phyloP scores from a whole-genome alignment of 192 early-diverging fungal genomes.

The Funneliformis geosporum region DNA sequence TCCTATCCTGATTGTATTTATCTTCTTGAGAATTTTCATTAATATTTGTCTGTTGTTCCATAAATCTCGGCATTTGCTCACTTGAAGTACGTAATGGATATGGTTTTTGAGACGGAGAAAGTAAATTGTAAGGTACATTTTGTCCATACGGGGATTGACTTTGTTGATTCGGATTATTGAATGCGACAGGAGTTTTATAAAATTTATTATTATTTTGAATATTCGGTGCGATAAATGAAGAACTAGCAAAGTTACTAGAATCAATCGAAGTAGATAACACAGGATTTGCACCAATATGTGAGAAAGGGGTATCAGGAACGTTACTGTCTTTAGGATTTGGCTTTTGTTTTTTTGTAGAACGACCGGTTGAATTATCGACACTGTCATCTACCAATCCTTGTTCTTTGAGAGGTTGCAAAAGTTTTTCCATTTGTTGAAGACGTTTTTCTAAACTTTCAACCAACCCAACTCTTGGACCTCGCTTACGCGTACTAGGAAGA shows the following conservation, averaged over 20 bases:
- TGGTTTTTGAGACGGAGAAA: not conserved
- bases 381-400: constrained; percentile 30
- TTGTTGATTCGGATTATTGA: not conserved
- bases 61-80: not conserved
- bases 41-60: not conserved
- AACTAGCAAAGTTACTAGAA: not conserved
- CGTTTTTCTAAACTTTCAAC: constrained; percentile 76
- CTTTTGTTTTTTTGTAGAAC: constrained; percentile 2
- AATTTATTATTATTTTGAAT: not conserved
- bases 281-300: too few relatives aligned
- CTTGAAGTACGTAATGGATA: not conserved
- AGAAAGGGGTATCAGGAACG: not conserved
- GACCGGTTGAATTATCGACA: constrained; percentile 8
- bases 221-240: not conserved
- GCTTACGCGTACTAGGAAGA: constrained; percentile 82
- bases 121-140: not conserved
- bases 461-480: constrained; percentile 82
- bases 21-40: not conserved
- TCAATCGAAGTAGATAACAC: not conserved
- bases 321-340: not conserved
- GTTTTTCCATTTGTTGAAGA: constrained; percentile 74
- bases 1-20: not conserved
- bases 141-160: not conserved
- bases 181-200: not conserved
- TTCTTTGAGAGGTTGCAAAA: constrained; percentile 50